These are phyloP conservation scores for Brettanomyces sp. DNA, from an alignment of 805 yeast genomes.

Conservation along the genomic window DNA sequence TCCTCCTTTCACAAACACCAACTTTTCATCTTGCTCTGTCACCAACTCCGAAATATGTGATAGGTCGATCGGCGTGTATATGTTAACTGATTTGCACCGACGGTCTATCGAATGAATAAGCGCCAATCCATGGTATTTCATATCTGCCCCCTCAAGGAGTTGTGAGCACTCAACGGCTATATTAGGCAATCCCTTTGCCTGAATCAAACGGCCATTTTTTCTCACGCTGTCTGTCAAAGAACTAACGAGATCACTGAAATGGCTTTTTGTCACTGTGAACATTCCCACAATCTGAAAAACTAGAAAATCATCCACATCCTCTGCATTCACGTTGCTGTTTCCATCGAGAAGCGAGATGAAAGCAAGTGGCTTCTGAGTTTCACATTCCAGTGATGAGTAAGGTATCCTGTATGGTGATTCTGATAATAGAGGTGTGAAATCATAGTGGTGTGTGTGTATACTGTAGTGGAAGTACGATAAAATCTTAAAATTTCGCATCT, in stretches of 20 bases:
- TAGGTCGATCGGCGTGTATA: constrained; percentile 42
- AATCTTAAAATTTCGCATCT: constrained; percentile 41
- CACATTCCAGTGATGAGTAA: constrained; percentile 18
- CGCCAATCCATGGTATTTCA: constrained; percentile 40
- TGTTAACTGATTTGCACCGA: constrained; percentile 30
- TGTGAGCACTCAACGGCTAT: constrained; percentile 12
- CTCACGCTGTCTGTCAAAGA: background rate
- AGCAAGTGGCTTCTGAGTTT: constrained; percentile 20
- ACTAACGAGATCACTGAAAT: background rate
- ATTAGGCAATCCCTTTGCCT: constrained; percentile 15
- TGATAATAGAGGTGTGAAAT: constrained; percentile 34
- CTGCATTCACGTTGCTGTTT: constrained; percentile 19
- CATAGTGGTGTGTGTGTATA: constrained; percentile 16
- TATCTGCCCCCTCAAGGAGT: constrained; percentile 6
- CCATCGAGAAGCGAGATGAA: constrained; percentile 22
- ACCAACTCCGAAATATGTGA: constrained; percentile 8
- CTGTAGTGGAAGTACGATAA: constrained; percentile 44
- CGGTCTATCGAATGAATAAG: constrained; percentile 59
- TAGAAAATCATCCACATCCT: constrained; percentile 26
- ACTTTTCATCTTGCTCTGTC: constrained; percentile 17
- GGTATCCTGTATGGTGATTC: constrained; percentile 33
- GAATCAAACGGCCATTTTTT: background rate
- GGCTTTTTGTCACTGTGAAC: constrained; percentile 17
- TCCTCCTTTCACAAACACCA: constrained; percentile 48
- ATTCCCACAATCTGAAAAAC: constrained; percentile 36